Evolutionary conservation across 129 eudicot species (phyloP).

Genomic region (Flaveria ramosissima): DNA sequence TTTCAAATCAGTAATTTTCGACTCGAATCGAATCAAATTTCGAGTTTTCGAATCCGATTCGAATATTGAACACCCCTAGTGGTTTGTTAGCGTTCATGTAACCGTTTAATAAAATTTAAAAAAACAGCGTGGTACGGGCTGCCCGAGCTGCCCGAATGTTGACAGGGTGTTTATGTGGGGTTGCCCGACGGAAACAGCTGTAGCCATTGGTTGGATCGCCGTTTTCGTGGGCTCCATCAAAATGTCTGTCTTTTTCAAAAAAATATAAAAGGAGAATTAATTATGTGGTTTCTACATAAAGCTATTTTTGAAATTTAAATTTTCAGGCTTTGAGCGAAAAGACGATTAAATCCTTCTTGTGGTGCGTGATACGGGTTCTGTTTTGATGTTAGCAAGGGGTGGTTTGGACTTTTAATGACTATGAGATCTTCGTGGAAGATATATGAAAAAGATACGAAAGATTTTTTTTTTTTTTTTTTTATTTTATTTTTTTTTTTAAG

Average conservation of each 20-base stretch:
- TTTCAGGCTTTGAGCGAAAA: neutral
- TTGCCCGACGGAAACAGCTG: slow-evolving; percentile 24
- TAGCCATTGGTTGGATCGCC: slow-evolving; percentile 32
- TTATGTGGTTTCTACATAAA: neutral
- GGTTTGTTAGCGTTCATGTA: no score
- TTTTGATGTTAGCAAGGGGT: neutral
- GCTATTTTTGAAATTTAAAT: slow-evolving; percentile 1
- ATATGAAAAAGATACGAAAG: no score
- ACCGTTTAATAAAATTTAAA: no score
- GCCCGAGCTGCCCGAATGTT: slow-evolving; percentile 39
- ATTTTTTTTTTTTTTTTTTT: no score
- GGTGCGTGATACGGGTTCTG: neutral
- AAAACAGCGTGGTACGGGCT: neutral
- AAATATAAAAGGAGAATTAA: neutral
- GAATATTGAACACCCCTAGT: no score
- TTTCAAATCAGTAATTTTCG: no score
- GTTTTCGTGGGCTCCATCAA: slow-evolving; percentile 35
- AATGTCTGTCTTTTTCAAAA: neutral
- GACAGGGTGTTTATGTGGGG: slow-evolving; percentile 41
- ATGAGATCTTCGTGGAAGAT: no score
- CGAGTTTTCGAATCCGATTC: no score
- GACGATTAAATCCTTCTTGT: neutral
- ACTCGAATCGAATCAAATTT: no score
- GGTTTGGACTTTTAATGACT: neutral
- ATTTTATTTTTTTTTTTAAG: no score